Evolutionary conservation across 495 filamentous ascomycete genomes (phyloP), one percentile per base, ranked within the genome.

Genomic region (Bathelium albidoporum): DNA sequence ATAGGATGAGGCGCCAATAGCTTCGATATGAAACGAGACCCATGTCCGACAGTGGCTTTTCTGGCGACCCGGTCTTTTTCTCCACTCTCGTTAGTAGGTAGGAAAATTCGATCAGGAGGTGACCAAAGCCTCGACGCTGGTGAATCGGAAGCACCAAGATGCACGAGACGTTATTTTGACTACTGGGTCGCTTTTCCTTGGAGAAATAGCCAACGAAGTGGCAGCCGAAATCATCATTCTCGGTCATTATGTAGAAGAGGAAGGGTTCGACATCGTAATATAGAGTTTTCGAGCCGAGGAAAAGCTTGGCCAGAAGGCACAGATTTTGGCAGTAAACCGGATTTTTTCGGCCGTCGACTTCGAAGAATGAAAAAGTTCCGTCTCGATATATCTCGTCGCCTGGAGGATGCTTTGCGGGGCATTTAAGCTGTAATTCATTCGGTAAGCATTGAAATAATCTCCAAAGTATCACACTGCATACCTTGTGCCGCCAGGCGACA

Each of bases 211-310:
- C 94, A 49, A 98, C 95, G 70, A 98, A 97, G 73, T 97, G 94
- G 71, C 91, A 97, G 22, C 94, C 94, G 39, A 88, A 76, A 36
- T 96, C 90, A 68, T 98, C 91, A 68, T 87, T 92, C 72, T 97
- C 94, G 59, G 91, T 96, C 81, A 98, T 93, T 55, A 98, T 91
- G 74, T 98, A 98, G 79, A 98, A 98, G 20, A 98, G 77, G 71
- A 98, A 98, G 0, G 94, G 94, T 64, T 98, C 95, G 2, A 98
- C 94, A 69, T 98, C 94, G 74, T 98, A 98, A 72, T 98, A 98
- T 12, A 98, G 81, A 1, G 94, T 98, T 72, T 98, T 98, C 1
- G 94, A 97, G 9, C 94, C 94, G 1, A 98, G 78, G 70, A 98
- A 98, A 16, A 98, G 80, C 71, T 98, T 98, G 29, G 95, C 93